Evolutionary conservation across 352 stramenopile genomes (phyloP), one percentile per base, ranked within the genome.

Genomic region (Detonula confervacea): DNA sequence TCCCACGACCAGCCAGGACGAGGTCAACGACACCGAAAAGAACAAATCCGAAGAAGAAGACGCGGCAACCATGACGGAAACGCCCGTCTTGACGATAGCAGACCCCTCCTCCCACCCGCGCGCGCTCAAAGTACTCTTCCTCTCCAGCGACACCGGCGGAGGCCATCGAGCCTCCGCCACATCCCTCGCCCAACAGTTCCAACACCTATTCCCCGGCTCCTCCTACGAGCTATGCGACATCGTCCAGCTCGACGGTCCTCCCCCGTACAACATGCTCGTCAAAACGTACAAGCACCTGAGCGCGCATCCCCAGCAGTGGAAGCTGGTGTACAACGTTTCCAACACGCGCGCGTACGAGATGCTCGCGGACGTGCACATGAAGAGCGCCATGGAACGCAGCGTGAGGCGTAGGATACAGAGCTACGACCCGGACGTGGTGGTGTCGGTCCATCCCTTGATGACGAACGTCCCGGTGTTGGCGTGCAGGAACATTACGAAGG

Each of bases 361-460:
- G 49, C 35, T 91, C 2, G 76, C 84, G 1, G 86, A 93, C 61
- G 79, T 83, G 1, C 77, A 90, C 39, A 84, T 90, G 37, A 91
- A 89, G 59, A 62, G 89, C 9, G 76, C 86, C 64, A 89, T 83
- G 65, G 87, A 92, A 73, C 59, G 77, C 1, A 57, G 60, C 1
- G 81, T 91, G 37, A 66, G 87, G 1, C 87, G 82, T 49, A 68
- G 71, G 24, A 90, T 94, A 35, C 79, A 80, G 64, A 35, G 33
- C 0, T 84, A 85, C 24, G 61, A 89, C 66, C 83, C 88, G 0
- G 90, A 95, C 80, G 83, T 94, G 0, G 86, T 95, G 0, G 74
- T 95, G 2, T 87, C 66, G 59, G 88, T 95, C 12, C 90, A 95
- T 76, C 90, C 90, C 0, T 62, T 93, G 2, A 92, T 92, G 83